Percentiles rank a stretch among this genome's conserved stretches.
Conservation (phyloP, 2,329 filamentous ascomycete genomes). For the Trichocomaceae sp. region DNA sequence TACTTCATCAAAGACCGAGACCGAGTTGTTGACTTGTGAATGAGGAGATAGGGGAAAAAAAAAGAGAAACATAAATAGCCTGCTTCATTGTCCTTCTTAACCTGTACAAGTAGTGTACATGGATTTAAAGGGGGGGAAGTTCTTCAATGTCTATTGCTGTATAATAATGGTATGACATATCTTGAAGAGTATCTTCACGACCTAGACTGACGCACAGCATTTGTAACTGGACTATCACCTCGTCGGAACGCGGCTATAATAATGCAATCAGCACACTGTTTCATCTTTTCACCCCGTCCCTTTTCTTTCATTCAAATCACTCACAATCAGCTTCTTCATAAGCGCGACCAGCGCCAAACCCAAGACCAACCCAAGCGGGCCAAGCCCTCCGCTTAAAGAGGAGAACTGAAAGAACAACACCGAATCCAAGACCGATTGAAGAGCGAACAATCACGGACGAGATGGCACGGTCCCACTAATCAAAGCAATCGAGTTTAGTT, state of each 20-base stretch:
- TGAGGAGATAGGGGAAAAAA: too few species aligned
- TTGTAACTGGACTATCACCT: slow-evolving; percentile 35
- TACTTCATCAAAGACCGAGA: slow-evolving; percentile 1
- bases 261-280: slow-evolving; percentile 14
- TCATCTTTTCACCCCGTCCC: neutral
- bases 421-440: slow-evolving; percentile 89
- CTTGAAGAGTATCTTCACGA: slow-evolving; percentile 14
- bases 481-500: slow-evolving; percentile 12
- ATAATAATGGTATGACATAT: neutral
- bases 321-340: slow-evolving; percentile 96
- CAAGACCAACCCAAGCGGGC: slow-evolving; percentile 90
- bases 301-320: neutral
- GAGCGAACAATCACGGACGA: slow-evolving; percentile 97
- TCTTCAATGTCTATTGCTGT: slow-evolving; percentile 2
- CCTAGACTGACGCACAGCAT: slow-evolving; percentile 33
- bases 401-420: slow-evolving; percentile 96
- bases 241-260: slow-evolving; percentile 38
- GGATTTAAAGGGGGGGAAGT: neutral
- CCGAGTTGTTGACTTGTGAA: neutral
- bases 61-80: neutral
- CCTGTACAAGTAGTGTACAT: slow-evolving; percentile 16
- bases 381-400: slow-evolving; percentile 97
- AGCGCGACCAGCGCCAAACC: slow-evolving; percentile 90
- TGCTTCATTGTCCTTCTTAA: neutral
- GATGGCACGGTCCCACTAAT: slow-evolving; percentile 94